Conservation (phyloP, 495 filamentous ascomycete species). For the Paragyromitra xinjiangensis region DNA sequence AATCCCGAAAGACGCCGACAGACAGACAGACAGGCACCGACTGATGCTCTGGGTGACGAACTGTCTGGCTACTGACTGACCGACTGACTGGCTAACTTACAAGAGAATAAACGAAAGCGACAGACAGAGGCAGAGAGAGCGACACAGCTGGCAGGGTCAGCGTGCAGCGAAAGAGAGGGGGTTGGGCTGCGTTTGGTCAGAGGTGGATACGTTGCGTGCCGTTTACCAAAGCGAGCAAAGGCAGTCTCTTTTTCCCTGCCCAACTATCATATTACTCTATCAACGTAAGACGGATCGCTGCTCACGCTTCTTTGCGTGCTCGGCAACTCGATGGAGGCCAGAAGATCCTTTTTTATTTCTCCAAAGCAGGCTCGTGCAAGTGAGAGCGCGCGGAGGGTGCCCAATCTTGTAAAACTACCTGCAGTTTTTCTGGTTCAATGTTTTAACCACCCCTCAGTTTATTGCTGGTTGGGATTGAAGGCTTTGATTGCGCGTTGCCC, state of each 20-base stretch:
- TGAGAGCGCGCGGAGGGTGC: conserved; percentile 7
- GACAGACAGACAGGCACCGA: conserved; percentile 11
- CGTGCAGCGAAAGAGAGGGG: conserved; percentile 52
- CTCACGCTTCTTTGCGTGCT: conserved; percentile 31
- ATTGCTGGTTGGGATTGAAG: conserved; percentile 39
- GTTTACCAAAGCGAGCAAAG: conserved; percentile 53
- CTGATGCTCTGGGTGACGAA: conserved; percentile 34
- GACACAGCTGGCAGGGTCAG: conserved; percentile 46
- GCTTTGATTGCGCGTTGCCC: conserved; percentile 47
- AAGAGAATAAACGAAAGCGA: conserved; percentile 36
- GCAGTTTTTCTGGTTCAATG: conserved; percentile 31
- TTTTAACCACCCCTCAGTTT: conserved; percentile 39
- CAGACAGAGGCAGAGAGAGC: conserved; percentile 30
- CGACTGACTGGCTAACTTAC: conserved; percentile 28
- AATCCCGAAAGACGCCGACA: conserved; percentile 23
- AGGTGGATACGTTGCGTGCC: conserved; percentile 50
- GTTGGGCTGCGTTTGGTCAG: conserved; percentile 50
- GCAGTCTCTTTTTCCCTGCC: conserved; percentile 33
- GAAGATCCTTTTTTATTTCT: conserved; percentile 16
- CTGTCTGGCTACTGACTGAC: conserved; percentile 22
- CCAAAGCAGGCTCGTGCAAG: conserved; percentile 10
- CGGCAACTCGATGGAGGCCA: conserved; percentile 13
- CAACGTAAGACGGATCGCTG: conserved; percentile 40
- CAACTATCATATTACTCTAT: conserved; percentile 35
- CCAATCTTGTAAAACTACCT: conserved; percentile 27